Conservation (phyloP, 2,329 filamentous ascomycete genomes). For the Tolypocladium guangdongense region DNA sequence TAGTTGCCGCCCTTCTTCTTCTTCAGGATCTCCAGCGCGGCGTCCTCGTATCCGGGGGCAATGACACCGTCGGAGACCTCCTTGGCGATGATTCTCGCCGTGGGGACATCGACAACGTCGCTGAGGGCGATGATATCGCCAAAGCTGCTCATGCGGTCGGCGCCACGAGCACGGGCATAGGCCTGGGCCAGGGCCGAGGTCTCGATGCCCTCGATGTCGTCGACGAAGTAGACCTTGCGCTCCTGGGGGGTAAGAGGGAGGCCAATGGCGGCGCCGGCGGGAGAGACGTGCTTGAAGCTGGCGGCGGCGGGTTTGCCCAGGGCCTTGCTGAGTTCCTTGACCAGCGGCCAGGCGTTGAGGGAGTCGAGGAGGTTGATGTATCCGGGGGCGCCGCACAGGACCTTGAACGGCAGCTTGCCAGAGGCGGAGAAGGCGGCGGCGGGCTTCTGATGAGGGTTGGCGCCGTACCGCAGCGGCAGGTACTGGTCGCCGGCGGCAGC, state of each 20-base stretch:
- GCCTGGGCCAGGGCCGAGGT: slow-evolving; percentile 80
- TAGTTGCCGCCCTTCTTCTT: slow-evolving; percentile 99
- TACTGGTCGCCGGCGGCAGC: slow-evolving; percentile 76
- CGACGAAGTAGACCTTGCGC: slow-evolving; percentile 96
- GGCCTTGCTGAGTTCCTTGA: slow-evolving; percentile 88
- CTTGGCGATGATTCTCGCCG: slow-evolving; percentile 93
- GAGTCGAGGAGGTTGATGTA: slow-evolving; percentile 97
- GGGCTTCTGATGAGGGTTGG: slow-evolving; percentile 97
- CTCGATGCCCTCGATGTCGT: slow-evolving; percentile 85
- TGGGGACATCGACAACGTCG: slow-evolving; percentile 80
- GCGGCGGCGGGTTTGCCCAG: slow-evolving; percentile 83
- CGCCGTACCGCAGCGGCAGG: slow-evolving; percentile 80
- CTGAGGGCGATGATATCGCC: slow-evolving; percentile 93
- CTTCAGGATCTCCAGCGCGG: slow-evolving; percentile 79
- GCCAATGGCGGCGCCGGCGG: slow-evolving; percentile 89
- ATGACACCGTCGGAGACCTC: slow-evolving; percentile 97
- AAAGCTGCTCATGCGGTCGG: slow-evolving; percentile 98
- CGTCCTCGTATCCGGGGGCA: slow-evolving; percentile 74
- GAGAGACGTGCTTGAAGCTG: slow-evolving; percentile 98
- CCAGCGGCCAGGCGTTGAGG: slow-evolving; percentile 91
- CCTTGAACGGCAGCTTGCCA: slow-evolving; percentile 82
- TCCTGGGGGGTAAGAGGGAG: slow-evolving; percentile 77
- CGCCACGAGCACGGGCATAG: slow-evolving; percentile 88
- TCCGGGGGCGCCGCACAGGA: slow-evolving; percentile 77
- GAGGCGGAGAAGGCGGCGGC: slow-evolving; percentile 71